Evolutionary conservation across 257 asterid genomes (phyloP).

Genomic region (Craterostigma plantagineum): DNA sequence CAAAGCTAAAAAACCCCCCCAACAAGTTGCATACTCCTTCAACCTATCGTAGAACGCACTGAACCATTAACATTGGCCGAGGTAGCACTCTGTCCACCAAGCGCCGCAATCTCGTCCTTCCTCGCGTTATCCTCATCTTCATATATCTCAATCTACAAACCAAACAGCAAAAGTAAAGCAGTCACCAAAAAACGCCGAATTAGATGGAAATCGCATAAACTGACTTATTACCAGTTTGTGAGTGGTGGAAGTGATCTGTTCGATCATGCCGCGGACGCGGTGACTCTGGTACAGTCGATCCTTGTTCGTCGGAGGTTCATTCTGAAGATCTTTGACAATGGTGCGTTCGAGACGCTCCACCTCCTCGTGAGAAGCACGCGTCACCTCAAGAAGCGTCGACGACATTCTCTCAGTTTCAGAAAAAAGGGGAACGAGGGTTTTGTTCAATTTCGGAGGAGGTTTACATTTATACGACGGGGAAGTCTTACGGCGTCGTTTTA

Average conservation of each 20-base stretch:
- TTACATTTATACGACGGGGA: no score
- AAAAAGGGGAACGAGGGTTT: no score
- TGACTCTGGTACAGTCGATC: conserved; percentile 89
- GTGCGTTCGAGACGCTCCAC: conserved; percentile 81
- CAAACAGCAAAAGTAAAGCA: not conserved
- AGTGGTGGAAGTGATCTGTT: conserved; percentile 49
- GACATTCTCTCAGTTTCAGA: conserved; percentile 19
- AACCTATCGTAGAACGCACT: conserved; percentile 89
- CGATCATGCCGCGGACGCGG: conserved; percentile 84
- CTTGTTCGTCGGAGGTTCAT: conserved; percentile 54
- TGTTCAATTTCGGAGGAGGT: no score
- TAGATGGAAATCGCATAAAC: not conserved
- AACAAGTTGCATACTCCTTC: conserved; percentile 35
- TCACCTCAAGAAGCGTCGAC: conserved; percentile 54
- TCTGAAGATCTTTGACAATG: conserved; percentile 87
- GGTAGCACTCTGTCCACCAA: conserved; percentile 74
- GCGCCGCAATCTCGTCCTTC: conserved; percentile 96
- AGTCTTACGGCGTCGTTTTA: no score
- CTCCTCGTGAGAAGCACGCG: conserved; percentile 81
- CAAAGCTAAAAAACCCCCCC: not conserved
- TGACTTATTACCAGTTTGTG: conserved; percentile 35
- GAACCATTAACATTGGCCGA: conserved; percentile 67
- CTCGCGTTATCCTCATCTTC: conserved; percentile 72
- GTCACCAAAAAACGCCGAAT: not conserved
- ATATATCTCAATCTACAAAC: conserved; percentile 50